Conservation (phyloP, 2,329 filamentous ascomycete species). For the Cladorrhinum sp. region DNA sequence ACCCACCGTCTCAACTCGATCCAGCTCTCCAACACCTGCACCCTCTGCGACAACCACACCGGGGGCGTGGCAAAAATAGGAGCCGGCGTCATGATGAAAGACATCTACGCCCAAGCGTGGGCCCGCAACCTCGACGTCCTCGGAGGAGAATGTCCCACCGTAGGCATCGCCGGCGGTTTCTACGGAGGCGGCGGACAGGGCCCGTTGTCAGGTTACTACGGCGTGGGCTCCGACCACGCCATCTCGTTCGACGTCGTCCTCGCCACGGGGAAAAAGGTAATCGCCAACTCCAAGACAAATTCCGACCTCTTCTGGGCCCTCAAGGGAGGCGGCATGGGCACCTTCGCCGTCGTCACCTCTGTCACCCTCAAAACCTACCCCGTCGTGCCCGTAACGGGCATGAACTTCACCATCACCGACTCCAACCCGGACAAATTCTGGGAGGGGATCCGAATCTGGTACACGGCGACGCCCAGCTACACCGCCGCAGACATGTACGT, state of each 20-base stretch:
- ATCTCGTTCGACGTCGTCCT: constrained; percentile 48
- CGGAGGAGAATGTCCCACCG: constrained; percentile 47
- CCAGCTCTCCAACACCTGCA: not conserved
- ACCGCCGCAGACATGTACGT: not conserved
- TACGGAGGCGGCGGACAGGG: constrained; percentile 55
- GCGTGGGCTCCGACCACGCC: constrained; percentile 52
- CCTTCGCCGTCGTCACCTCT: constrained; percentile 15
- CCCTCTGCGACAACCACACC: constrained; percentile 40
- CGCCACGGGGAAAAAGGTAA: constrained; percentile 31
- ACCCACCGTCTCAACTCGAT: not conserved
- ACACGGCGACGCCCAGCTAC: constrained; percentile 10
- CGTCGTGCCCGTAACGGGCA: constrained; percentile 11
- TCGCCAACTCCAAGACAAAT: constrained; percentile 30
- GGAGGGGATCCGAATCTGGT: constrained; percentile 14
- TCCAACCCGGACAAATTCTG: constrained; percentile 13
- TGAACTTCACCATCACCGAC: constrained; percentile 20
- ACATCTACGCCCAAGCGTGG: constrained; percentile 36
- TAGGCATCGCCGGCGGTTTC: constrained; percentile 54
- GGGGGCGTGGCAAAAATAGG: constrained; percentile 38
- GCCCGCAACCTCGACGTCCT: constrained; percentile 39
- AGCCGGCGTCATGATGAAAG: constrained; percentile 45
- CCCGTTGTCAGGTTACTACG: constrained; percentile 43
- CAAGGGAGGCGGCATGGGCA: constrained; percentile 15
- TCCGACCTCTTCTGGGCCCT: constrained; percentile 22
- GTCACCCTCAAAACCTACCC: constrained; percentile 18